These are phyloP conservation scores for grape (Vitis vinifera) DNA, from an alignment of 164 flowering plant species.

Conservation along the genomic window DNA sequence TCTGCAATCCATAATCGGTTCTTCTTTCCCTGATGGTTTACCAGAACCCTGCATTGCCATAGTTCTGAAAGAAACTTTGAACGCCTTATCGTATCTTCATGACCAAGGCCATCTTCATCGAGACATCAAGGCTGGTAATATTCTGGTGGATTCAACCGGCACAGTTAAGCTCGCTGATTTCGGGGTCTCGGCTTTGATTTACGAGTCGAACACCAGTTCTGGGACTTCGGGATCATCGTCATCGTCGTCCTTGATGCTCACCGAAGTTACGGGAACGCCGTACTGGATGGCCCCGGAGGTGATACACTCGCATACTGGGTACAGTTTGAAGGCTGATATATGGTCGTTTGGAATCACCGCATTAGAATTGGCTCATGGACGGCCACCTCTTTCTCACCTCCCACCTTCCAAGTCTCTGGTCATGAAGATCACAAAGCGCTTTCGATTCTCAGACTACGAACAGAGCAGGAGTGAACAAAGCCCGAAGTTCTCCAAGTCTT, in stretches of 20 bases:
- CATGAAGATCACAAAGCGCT: conserved; percentile 62
- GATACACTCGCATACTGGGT: conserved; percentile 71
- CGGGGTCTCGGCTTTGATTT: conserved; percentile 73
- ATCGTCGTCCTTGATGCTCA: conserved; percentile 34
- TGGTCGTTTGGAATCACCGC: conserved; percentile 96
- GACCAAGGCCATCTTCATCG: conserved; percentile 77
- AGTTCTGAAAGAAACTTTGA: conserved; percentile 56
- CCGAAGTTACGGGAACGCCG: conserved; percentile 68
- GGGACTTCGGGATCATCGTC: conserved; percentile 13
- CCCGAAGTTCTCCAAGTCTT: conserved; percentile 66
- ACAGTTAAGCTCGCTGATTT: conserved; percentile 73
- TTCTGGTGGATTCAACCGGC: conserved; percentile 62
- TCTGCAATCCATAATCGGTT: conserved; percentile 64
- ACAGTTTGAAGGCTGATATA: conserved; percentile 80
- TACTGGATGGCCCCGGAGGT: conserved; percentile 97
- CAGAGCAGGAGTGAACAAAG: conserved; percentile 15
- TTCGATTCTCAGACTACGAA: conserved; percentile 55
- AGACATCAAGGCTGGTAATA: conserved; percentile 82
- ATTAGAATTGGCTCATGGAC: conserved; percentile 79
- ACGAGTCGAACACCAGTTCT: conserved; percentile 36
- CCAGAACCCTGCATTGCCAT: conserved; percentile 61
- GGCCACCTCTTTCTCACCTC: conserved; percentile 81
- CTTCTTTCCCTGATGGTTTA: conserved; percentile 63
- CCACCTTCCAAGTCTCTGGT: conserved; percentile 74
- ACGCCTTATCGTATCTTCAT: conserved; percentile 76